A percentile compares a stretch with the other conserved stretches of the same genome.
Evolutionary conservation across 106 monocot species (phyloP).

Genomic region (Dendrobium huoshanense): DNA sequence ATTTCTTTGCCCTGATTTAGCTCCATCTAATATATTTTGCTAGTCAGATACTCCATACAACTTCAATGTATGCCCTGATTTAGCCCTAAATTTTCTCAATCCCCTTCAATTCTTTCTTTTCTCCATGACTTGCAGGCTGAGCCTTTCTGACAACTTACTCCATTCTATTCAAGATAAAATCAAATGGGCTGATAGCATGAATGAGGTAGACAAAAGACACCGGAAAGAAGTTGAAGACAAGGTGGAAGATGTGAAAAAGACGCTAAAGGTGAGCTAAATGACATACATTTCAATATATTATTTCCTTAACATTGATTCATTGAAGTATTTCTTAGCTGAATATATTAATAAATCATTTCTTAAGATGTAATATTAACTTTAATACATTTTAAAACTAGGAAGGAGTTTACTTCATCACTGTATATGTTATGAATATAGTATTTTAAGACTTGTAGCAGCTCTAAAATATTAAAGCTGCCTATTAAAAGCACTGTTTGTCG

Average conservation of each 20-base stretch:
- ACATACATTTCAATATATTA: not conserved
- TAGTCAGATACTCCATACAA: not conserved
- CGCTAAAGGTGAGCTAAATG: conserved; percentile 53
- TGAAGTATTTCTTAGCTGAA: not conserved
- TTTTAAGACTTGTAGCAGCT: not conserved
- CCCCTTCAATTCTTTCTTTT: not conserved
- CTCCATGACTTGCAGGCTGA: conserved; percentile 45
- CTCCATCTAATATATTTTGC: too few species aligned
- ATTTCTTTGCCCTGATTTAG: too few species aligned
- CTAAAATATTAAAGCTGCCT: not conserved
- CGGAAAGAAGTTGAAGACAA: conserved; percentile 84
- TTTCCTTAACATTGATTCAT: not conserved
- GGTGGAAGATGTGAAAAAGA: conserved; percentile 86
- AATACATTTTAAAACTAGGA: not conserved
- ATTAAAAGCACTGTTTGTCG: conserved; percentile 30
- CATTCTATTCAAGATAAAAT: conserved; percentile 92
- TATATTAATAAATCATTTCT: not conserved
- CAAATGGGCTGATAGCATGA: conserved; percentile 93
- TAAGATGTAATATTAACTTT: not conserved
- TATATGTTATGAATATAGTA: not conserved
- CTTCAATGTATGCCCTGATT: too few species aligned
- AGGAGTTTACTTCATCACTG: not conserved
- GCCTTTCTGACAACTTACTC: conserved; percentile 75
- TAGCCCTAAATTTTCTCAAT: too few species aligned
- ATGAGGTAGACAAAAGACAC: conserved; percentile 75